Conservation (phyloP, 2,329 filamentous ascomycete genomes). For the Alternaria dauci region DNA sequence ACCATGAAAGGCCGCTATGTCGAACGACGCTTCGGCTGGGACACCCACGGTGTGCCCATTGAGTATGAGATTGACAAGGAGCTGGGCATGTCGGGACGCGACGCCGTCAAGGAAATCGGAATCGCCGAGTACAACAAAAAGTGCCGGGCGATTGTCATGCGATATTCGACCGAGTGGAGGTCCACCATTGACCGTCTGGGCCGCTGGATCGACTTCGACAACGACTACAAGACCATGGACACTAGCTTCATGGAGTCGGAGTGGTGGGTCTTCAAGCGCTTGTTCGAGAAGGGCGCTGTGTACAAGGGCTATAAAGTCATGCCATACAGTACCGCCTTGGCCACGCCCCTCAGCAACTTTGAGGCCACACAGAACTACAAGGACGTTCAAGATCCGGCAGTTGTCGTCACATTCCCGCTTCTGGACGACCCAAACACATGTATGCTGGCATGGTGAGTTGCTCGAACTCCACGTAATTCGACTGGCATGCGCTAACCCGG, state of each 20-base stretch:
- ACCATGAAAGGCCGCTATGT: constrained; percentile 96
- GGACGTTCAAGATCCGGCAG: constrained; percentile 87
- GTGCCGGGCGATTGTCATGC: constrained; percentile 92
- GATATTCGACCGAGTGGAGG: constrained; percentile 86
- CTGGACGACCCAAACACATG: constrained; percentile 76
- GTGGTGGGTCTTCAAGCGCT: constrained; percentile 96
- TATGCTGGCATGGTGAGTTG: constrained; percentile 74
- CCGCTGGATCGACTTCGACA: constrained; percentile 97
- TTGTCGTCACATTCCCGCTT: constrained; percentile 88
- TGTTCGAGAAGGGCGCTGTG: constrained; percentile 88
- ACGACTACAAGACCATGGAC: constrained; percentile 98
- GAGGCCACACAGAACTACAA: constrained; percentile 96
- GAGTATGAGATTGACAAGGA: constrained; percentile 99
- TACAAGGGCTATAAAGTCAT: constrained; percentile 93
- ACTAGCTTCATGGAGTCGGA: constrained; percentile 93
- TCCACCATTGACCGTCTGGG: constrained; percentile 86
- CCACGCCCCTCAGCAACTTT: constrained; percentile 90
- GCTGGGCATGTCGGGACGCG: constrained; percentile 84
- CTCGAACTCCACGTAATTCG: not conserved
- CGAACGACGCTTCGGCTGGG: constrained; percentile 93
- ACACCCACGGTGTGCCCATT: constrained; percentile 92
- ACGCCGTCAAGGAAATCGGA: constrained; percentile 85
- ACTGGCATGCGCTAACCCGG: constrained; percentile 15
- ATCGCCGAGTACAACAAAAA: constrained; percentile 90
- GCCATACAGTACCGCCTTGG: constrained; percentile 92